Conservation (phyloP, 2,329 filamentous ascomycete species). For the Apiospora koreana region DNA sequence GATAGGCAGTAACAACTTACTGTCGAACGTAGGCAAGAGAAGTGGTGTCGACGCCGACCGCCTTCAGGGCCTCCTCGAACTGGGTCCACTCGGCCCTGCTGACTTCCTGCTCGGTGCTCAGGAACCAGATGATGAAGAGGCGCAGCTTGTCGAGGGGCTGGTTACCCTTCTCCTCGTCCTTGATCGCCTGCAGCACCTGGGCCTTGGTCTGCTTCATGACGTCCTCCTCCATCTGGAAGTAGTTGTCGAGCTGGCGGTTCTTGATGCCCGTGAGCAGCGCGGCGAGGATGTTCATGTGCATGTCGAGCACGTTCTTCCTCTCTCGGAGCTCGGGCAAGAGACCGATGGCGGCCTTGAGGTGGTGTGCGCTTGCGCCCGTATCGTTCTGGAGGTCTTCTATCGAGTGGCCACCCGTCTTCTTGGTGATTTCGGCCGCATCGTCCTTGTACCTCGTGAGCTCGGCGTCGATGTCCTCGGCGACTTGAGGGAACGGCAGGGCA, state of each 20-base stretch:
- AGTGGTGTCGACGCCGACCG: constrained; percentile 73
- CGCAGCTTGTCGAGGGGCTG: constrained; percentile 87
- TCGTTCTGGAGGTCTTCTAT: constrained; percentile 93
- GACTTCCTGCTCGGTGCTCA: constrained; percentile 90
- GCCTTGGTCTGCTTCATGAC: constrained; percentile 88
- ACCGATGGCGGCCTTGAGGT: constrained; percentile 94
- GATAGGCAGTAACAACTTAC: constrained; percentile 48
- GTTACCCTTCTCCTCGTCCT: constrained; percentile 77
- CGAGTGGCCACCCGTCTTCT: constrained; percentile 89
- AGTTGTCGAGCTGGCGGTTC: constrained; percentile 91
- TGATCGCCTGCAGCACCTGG: constrained; percentile 85
- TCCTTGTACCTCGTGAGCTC: constrained; percentile 95
- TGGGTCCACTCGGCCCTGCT: constrained; percentile 78
- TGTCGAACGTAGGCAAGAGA: constrained; percentile 85
- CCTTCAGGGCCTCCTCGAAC: constrained; percentile 81
- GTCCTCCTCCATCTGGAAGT: constrained; percentile 92
- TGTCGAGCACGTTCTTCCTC: constrained; percentile 89
- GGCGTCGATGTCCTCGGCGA: constrained; percentile 92
- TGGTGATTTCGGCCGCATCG: constrained; percentile 90
- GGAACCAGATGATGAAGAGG: constrained; percentile 94
- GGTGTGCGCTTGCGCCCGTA: constrained; percentile 84
- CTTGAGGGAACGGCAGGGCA: constrained; percentile 86
- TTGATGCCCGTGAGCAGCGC: constrained; percentile 79
- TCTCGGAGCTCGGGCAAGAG: constrained; percentile 88
- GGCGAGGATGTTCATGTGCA: constrained; percentile 98